Evolutionary conservation across 192 early-diverging fungal species (phyloP).

Genomic region (Entomortierella parvispora): DNA sequence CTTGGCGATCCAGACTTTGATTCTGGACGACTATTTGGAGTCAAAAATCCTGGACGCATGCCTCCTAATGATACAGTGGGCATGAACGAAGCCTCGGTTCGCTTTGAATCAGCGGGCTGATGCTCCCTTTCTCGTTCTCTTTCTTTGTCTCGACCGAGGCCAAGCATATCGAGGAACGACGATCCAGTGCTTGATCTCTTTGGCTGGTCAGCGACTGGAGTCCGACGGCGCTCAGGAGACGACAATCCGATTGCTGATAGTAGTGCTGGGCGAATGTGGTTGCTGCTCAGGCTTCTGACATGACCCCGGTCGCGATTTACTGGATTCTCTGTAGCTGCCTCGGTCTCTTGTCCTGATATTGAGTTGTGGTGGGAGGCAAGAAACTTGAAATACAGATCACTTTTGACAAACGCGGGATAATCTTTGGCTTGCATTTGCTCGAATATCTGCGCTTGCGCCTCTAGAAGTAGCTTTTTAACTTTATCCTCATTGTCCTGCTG

Average conservation of each 20-base stretch:
- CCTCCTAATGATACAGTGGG: background rate
- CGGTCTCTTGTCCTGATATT: conserved; percentile 20
- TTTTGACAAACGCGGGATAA: conserved; percentile 69
- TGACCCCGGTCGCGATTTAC: background rate
- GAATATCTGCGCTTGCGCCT: conserved; percentile 73
- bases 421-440: conserved; percentile 67
- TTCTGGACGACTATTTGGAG: background rate
- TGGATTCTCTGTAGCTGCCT: background rate
- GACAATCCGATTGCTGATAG: conserved; percentile 24
- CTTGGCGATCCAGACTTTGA: conserved; percentile 26
- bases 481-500: conserved; percentile 3
- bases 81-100: conserved; percentile 7
- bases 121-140: conserved; percentile 6
- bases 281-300: background rate
- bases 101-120: background rate
- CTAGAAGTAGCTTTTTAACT: conserved; percentile 39
- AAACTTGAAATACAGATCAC: conserved; percentile 71
- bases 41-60: conserved; percentile 21
- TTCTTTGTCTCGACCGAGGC: conserved; percentile 44
- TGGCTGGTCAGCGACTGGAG: conserved; percentile 7
- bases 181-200: conserved; percentile 47
- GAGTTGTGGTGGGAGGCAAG: conserved; percentile 63
- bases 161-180: conserved; percentile 46
- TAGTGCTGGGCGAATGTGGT: conserved; percentile 6
- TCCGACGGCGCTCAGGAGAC: background rate